phyloP scores from a whole-genome alignment of 306 rosid genomes.

The Prunus armeniaca region DNA sequence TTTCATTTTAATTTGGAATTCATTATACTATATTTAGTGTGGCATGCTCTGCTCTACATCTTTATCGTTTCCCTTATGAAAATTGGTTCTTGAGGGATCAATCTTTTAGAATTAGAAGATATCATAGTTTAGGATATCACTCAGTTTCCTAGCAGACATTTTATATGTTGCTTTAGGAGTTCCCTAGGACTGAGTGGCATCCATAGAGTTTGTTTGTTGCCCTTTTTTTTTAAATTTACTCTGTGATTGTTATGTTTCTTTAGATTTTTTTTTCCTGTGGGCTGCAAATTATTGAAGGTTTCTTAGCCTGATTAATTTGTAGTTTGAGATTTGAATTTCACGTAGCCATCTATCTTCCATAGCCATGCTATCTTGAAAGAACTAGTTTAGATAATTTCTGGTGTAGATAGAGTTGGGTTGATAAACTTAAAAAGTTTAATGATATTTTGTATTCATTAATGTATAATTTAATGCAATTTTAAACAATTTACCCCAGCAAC shows the following conservation, averaged over 20 bases:
- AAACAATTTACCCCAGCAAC: background rate
- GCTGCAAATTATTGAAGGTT: background rate
- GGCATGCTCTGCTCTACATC: background rate
- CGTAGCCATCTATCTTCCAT: background rate
- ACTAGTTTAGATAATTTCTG: background rate
- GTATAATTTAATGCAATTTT: background rate
- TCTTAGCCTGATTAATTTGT: background rate
- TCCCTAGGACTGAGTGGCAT: background rate
- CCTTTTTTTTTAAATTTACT: background rate
- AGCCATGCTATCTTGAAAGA: background rate
- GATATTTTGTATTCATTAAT: background rate
- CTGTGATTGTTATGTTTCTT: background rate
- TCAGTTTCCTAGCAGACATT: background rate
- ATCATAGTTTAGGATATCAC: background rate
- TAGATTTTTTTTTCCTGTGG: background rate
- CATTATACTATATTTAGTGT: background rate
- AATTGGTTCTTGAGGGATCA: conserved; percentile 3
- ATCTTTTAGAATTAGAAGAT: background rate
- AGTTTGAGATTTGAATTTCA: background rate
- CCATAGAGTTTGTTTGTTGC: background rate
- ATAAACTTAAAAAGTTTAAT: background rate
- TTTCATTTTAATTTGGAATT: background rate
- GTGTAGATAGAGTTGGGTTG: background rate
- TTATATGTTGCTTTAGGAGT: background rate
- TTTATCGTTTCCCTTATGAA: background rate